phyloP scores from a whole-genome alignment of 352 stramenopile species.

The Phytopythium boreale region DNA sequence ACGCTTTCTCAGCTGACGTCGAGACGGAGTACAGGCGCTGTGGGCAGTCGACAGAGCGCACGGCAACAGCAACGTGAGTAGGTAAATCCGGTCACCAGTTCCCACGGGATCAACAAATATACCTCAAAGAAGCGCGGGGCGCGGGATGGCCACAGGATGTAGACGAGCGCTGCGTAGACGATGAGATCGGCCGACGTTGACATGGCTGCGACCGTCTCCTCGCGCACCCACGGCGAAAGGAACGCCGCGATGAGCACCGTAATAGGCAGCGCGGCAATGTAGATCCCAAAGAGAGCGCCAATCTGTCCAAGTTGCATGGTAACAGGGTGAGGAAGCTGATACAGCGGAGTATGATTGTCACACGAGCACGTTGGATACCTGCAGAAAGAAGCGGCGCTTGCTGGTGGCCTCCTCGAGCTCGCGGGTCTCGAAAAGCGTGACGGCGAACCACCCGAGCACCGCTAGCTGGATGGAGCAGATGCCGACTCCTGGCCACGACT shows the following conservation, averaged over 20 bases:
- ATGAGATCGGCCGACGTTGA: conserved; percentile 45
- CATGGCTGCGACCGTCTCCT: conserved; percentile 67
- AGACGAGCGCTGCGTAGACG: conserved; percentile 66
- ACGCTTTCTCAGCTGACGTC: conserved; percentile 64
- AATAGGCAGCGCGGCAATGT: conserved; percentile 66
- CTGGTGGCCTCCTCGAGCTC: conserved; percentile 49
- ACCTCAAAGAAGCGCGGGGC: conserved; percentile 80
- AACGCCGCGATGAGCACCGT: conserved; percentile 71
- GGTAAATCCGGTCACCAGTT: neutral
- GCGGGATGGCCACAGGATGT: conserved; percentile 63
- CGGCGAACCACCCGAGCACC: conserved; percentile 61
- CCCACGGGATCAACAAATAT: conserved; percentile 1
- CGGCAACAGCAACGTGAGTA: conserved; percentile 4
- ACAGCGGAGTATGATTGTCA: neutral
- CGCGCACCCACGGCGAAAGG: conserved; percentile 72
- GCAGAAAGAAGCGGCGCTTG: conserved; percentile 66
- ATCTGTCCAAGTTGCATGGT: conserved; percentile 31
- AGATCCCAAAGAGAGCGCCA: conserved; percentile 58
- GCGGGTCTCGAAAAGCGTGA: conserved; percentile 62
- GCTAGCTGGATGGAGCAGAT: conserved; percentile 63
- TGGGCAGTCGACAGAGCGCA: neutral
- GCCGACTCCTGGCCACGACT: conserved; percentile 66
- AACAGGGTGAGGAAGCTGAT: neutral
- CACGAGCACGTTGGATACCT: conserved; percentile 21
- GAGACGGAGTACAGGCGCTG: conserved; percentile 72